Conservation (phyloP, 2,329 filamentous ascomycete genomes). For the Xylaria sp. region DNA sequence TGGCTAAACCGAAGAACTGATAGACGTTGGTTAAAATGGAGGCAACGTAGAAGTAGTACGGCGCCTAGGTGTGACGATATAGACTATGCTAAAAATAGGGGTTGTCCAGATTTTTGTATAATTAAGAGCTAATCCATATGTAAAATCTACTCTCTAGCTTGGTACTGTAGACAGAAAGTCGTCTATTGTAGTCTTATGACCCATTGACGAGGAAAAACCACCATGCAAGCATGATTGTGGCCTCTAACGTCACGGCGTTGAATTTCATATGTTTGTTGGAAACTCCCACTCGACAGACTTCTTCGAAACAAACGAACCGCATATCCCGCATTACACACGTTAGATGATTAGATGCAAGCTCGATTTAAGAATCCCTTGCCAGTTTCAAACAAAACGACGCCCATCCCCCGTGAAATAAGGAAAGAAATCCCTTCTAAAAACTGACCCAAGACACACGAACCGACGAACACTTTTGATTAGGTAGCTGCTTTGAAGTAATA, state of each 20-base stretch:
- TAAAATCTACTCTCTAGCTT: neutral
- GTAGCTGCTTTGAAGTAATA: neutral
- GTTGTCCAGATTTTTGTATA: neutral
- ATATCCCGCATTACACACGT: neutral
- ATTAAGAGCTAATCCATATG: neutral
- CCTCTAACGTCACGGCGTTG: neutral
- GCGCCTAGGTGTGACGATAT: neutral
- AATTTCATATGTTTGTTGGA: neutral
- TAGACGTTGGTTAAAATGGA: neutral
- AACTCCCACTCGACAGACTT: neutral
- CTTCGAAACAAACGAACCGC: neutral
- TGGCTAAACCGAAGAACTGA: no score
- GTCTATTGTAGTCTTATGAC: neutral
- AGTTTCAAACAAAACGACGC: neutral
- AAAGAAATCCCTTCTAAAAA: neutral
- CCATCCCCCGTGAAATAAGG: neutral
- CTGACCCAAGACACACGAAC: neutral
- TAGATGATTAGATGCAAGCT: neutral
- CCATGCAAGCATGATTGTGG: neutral
- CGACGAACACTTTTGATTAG: neutral
- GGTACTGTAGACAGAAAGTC: neutral
- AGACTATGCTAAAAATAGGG: neutral
- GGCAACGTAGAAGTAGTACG: neutral
- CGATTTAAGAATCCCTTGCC: neutral
- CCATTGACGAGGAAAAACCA: neutral